Evolutionary conservation across 805 yeast species (phyloP).

Genomic region (Candida suzukii): DNA sequence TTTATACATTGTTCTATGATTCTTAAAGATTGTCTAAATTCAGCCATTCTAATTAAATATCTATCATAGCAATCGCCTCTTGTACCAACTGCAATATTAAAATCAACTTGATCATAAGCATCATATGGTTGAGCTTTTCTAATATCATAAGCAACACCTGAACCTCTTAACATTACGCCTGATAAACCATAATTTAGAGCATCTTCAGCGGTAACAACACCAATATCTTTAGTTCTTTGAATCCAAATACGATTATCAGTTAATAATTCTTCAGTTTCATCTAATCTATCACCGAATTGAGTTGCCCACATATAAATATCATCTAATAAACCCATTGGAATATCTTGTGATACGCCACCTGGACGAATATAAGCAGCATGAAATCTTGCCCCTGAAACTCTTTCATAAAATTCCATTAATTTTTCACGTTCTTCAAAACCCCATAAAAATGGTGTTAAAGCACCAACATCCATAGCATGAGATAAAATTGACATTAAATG

Average conservation of each 20-base stretch:
- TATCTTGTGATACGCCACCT: constrained; percentile 86
- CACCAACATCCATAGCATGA: constrained; percentile 94
- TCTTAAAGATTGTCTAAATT: constrained; percentile 84
- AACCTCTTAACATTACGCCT: constrained; percentile 88
- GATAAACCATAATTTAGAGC: constrained; percentile 74
- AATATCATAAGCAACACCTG: constrained; percentile 82
- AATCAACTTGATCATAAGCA: constrained; percentile 80
- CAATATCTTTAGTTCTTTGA: constrained; percentile 76
- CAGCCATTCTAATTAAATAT: constrained; percentile 82
- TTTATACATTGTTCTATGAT: constrained; percentile 86
- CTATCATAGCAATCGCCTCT: constrained; percentile 92
- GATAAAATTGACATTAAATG: constrained; percentile 83
- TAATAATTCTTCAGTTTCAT: constrained; percentile 82
- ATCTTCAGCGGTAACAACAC: constrained; percentile 78
- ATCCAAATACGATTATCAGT: constrained; percentile 92
- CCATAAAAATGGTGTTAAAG: constrained; percentile 89
- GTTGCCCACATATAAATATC: constrained; percentile 96
- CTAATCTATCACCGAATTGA: constrained; percentile 88
- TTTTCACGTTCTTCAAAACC: constrained; percentile 92
- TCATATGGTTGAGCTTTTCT: constrained; percentile 86
- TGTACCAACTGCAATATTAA: constrained; percentile 79
- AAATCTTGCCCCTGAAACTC: constrained; percentile 85
- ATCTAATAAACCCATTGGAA: constrained; percentile 80
- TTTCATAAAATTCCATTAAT: constrained; percentile 86
- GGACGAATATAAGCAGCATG: constrained; percentile 88